These are phyloP conservation scores for Stagonosporopsis vannaccii DNA, from an alignment of 2,329 filamentous ascomycete species.

Conservation along the genomic window DNA sequence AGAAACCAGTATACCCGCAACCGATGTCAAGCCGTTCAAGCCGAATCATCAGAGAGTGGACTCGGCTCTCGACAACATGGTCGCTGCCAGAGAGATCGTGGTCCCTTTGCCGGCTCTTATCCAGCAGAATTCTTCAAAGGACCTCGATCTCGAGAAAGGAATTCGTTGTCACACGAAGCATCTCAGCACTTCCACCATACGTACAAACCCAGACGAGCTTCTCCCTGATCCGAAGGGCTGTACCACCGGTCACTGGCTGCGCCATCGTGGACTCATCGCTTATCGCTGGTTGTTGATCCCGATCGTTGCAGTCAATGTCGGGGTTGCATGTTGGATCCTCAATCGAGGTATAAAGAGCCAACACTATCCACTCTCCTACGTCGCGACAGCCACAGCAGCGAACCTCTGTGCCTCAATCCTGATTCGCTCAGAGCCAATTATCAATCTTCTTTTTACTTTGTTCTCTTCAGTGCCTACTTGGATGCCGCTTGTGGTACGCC, in stretches of 20 bases:
- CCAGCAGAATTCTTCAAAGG: background rate
- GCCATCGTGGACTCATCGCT: slow-evolving; percentile 41
- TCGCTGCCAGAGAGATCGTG: slow-evolving; percentile 11
- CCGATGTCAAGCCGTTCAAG: slow-evolving; percentile 6
- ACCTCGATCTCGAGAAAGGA: slow-evolving; percentile 23
- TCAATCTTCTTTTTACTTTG: slow-evolving; percentile 46
- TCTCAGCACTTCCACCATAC: slow-evolving; percentile 19
- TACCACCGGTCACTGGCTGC: slow-evolving; percentile 34
- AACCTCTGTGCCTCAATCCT: slow-evolving; percentile 47
- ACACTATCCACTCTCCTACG: slow-evolving; percentile 32
- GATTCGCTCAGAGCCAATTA: slow-evolving; percentile 48
- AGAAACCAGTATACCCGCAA: background rate
- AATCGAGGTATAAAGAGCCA: slow-evolving; percentile 32
- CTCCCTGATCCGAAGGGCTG: slow-evolving; percentile 23
- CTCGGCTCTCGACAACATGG: slow-evolving; percentile 18
- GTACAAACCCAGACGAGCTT: slow-evolving; percentile 19
- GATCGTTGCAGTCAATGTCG: slow-evolving; percentile 37
- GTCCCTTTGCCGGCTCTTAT: slow-evolving; percentile 4
- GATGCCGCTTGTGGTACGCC: slow-evolving; percentile 41
- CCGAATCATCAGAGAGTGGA: slow-evolving; percentile 7
- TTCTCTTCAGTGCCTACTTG: slow-evolving; percentile 45
- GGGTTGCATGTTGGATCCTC: slow-evolving; percentile 37
- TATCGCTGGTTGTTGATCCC: slow-evolving; percentile 44
- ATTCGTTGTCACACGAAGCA: slow-evolving; percentile 16
- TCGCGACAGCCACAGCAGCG: slow-evolving; percentile 47